Conservation (phyloP, 139 green algal species). For the Edaphochlamys debaryana region DNA sequence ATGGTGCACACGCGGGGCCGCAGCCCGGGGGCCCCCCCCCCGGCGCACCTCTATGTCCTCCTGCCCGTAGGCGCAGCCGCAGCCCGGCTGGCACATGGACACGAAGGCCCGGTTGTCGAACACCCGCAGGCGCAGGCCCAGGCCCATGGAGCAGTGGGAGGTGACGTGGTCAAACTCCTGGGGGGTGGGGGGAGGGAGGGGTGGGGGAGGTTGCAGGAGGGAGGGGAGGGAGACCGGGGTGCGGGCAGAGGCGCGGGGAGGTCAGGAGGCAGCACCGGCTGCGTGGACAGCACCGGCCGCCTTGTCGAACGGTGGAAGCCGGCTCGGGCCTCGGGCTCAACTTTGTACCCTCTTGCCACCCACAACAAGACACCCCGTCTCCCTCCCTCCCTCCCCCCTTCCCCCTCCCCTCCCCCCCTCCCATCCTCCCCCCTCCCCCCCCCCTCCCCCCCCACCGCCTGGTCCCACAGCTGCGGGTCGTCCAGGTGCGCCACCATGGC, state of each 20-base stretch:
- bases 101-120: conserved; percentile 30
- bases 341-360: too few species aligned
- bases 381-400: background rate
- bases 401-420: too few species aligned
- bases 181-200: too few species aligned
- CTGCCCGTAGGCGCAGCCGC: conserved; percentile 18
- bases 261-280: too few species aligned
- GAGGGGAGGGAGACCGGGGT: too few species aligned
- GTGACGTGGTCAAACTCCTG: conserved; percentile 30
- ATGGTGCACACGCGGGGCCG: too few species aligned
- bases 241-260: background rate
- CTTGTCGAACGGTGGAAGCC: too few species aligned
- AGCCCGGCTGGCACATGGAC: conserved; percentile 19
- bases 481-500: background rate
- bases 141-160: background rate
- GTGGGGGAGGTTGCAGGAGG: too few species aligned
- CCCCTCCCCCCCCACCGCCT: background rate
- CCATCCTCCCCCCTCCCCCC: background rate
- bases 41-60: background rate
- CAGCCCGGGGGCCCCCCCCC: too few species aligned
- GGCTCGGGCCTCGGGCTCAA: too few species aligned
- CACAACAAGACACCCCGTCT: too few species aligned
- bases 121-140: conserved; percentile 1
- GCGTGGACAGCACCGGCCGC: too few species aligned
- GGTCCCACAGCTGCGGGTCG: conserved; percentile 13